Conservation (phyloP, 257 asterid species). For the Scutellaria galericulata region DNA sequence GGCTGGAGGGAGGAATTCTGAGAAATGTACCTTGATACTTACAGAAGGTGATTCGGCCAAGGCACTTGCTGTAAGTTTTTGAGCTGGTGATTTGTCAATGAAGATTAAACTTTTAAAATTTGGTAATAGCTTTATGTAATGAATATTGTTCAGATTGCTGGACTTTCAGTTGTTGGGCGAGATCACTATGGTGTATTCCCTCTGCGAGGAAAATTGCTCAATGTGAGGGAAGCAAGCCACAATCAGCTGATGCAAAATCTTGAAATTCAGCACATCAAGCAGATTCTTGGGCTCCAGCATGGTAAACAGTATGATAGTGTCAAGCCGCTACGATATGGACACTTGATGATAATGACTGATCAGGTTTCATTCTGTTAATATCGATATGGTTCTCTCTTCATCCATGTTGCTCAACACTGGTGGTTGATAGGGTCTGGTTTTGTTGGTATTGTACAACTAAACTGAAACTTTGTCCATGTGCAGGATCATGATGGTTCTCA, state of each 20-base stretch:
- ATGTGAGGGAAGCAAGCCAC: constrained; percentile 94
- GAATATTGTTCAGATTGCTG: constrained; percentile 72
- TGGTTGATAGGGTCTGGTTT: not conserved
- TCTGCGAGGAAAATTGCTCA: constrained; percentile 88
- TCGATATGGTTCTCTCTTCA: constrained; percentile 10
- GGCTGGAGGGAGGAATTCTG: constrained; percentile 88
- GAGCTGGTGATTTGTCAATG: not conserved
- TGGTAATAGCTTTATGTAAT: constrained; percentile 8
- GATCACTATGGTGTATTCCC: constrained; percentile 95
- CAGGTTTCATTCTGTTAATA: constrained; percentile 57
- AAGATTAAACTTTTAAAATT: not conserved
- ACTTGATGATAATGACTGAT: constrained; percentile 98
- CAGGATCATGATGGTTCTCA: constrained; percentile 99
- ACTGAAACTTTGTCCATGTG: constrained; percentile 20
- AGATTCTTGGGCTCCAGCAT: constrained; percentile 91
- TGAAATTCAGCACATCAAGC: constrained; percentile 81
- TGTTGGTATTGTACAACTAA: constrained; percentile 17
- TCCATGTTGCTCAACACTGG: not conserved
- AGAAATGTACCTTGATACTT: constrained; percentile 87
- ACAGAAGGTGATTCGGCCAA: constrained; percentile 99
- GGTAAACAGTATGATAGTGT: constrained; percentile 74
- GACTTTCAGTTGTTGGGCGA: constrained; percentile 83
- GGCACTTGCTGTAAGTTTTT: constrained; percentile 87
- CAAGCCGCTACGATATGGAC: constrained; percentile 90
- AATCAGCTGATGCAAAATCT: constrained; percentile 79